Conservation (phyloP, 1,284 basidiomycete genomes). For the Porodaedalea pini region DNA sequence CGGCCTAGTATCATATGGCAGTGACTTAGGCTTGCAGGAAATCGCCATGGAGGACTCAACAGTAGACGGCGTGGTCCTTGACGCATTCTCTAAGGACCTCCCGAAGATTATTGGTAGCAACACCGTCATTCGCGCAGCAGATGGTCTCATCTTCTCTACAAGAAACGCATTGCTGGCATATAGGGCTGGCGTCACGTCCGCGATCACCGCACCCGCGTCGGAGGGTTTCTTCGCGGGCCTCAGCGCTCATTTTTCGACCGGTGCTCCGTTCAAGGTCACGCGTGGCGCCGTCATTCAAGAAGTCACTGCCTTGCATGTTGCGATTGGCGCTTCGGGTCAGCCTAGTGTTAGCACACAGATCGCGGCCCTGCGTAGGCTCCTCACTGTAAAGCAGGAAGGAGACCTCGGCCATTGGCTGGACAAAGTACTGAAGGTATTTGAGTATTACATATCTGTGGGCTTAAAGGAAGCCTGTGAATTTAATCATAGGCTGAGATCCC, state of each 20-base stretch:
- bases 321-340: conserved; percentile 45
- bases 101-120: conserved; percentile 50
- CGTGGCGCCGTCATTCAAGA: conserved; percentile 64
- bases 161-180: conserved; percentile 68
- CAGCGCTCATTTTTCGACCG: conserved; percentile 61
- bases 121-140: conserved; percentile 59
- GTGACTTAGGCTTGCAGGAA: conserved; percentile 55
- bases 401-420: conserved; percentile 48
- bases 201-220: conserved; percentile 58
- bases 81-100: conserved; percentile 43
- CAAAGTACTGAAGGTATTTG: conserved; percentile 56
- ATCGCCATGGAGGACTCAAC: conserved; percentile 64
- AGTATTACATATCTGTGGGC: conserved; percentile 20
- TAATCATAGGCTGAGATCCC: conserved; percentile 45
- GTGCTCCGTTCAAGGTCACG: conserved; percentile 62
- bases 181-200: conserved; percentile 56
- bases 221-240: conserved; percentile 62
- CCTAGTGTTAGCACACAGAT: conserved; percentile 52
- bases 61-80: conserved; percentile 57
- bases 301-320: conserved; percentile 69
- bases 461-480: neutral
- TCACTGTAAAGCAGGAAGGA: conserved; percentile 43
- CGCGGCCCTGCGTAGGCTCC: conserved; percentile 45
- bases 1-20: conserved; percentile 57
- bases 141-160: conserved; percentile 69